phyloP scores from a whole-genome alignment of 768 basidiomycete genomes.

The Boletus barrowsii region DNA sequence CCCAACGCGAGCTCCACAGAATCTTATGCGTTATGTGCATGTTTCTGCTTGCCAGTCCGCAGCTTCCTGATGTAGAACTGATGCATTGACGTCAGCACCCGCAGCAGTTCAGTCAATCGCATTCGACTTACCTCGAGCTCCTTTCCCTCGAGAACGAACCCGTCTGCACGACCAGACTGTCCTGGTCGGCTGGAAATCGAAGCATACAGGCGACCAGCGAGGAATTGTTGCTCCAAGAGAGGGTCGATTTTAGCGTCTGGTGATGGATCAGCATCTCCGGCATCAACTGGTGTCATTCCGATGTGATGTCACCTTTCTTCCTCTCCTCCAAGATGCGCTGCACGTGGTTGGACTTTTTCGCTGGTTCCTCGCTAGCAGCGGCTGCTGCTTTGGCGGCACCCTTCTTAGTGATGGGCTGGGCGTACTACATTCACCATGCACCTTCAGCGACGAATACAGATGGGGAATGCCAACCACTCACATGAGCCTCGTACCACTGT shows the following conservation, averaged over 20 bases:
- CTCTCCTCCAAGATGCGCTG: constrained; percentile 84
- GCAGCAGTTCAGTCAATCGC: not conserved
- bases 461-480: constrained; percentile 41
- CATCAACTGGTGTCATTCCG: not conserved
- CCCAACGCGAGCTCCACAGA: not conserved
- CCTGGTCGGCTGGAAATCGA: constrained; percentile 92
- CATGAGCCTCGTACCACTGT: constrained; percentile 99
- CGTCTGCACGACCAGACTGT: constrained; percentile 94
- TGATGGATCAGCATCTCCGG: constrained; percentile 14
- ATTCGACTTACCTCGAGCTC: constrained; percentile 79
- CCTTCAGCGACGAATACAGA: constrained; percentile 1
- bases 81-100: constrained; percentile 22
- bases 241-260: constrained; percentile 88
- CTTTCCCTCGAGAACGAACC: constrained; percentile 97
- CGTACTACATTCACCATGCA: constrained; percentile 59
- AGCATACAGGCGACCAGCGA: constrained; percentile 95
- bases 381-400: constrained; percentile 56
- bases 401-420: constrained; percentile 90
- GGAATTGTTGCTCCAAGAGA: constrained; percentile 85
- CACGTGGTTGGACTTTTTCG: constrained; percentile 87
- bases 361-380: constrained; percentile 48
- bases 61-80: constrained; percentile 96
- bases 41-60: constrained; percentile 93
- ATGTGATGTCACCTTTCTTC: constrained; percentile 70
- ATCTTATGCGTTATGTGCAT: constrained; percentile 54